phyloP scores from a whole-genome alignment of 192 early-diverging fungal genomes.

The Backusella tuberculispora region DNA sequence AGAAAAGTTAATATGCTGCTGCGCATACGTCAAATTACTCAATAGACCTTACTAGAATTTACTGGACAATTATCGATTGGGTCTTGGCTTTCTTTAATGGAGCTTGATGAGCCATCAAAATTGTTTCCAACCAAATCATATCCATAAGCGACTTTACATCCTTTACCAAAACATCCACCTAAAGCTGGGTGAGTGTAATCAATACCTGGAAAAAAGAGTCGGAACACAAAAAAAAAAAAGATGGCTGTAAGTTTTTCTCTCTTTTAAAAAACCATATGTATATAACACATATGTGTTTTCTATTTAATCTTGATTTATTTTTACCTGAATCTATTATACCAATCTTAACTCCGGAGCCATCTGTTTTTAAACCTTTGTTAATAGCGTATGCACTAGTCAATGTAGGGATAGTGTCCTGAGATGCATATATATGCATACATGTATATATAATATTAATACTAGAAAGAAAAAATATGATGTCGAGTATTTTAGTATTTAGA shows the following conservation, averaged over 20 bases:
- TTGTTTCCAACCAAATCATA: constrained; percentile 68
- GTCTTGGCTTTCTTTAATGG: constrained; percentile 42
- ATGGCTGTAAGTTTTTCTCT: background rate
- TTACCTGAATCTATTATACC: constrained; percentile 69
- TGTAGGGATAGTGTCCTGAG: constrained; percentile 41
- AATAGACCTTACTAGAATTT: constrained; percentile 21
- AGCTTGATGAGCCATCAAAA: constrained; percentile 36
- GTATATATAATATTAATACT: background rate
- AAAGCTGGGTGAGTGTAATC: constrained; percentile 67
- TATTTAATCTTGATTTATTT: constrained; percentile 7
- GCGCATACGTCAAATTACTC: background rate
- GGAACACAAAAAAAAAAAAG: background rate
- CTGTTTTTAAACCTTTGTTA: constrained; percentile 47
- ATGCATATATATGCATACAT: background rate
- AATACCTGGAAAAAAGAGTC: constrained; percentile 30
- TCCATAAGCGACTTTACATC: constrained; percentile 64
- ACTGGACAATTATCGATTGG: constrained; percentile 55
- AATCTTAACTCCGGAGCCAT: constrained; percentile 64
- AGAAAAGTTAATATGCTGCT: background rate
- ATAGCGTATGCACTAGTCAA: constrained; percentile 54
- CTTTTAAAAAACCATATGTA: background rate
- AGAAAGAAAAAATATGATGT: background rate
- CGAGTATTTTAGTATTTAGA: background rate
- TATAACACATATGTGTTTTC: background rate
- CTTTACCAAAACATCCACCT: constrained; percentile 63